phyloP scores from a whole-genome alignment of 2,329 filamentous ascomycete genomes.

The Fusarium liriodendri region DNA sequence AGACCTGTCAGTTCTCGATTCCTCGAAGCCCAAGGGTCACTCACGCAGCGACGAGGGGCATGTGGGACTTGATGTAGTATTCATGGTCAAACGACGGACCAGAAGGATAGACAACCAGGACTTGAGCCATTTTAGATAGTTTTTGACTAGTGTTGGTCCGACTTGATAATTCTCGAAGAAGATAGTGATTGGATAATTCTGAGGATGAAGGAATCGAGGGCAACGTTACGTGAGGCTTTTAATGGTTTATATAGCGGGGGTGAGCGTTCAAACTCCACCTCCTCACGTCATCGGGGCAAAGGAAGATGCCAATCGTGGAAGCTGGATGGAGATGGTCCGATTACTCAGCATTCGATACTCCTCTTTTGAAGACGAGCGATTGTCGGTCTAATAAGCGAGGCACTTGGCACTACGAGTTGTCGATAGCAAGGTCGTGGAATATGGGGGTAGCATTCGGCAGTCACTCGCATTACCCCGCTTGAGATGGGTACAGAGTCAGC shows the following conservation, averaged over 20 bases:
- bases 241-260: constrained; percentile 1
- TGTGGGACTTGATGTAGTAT: constrained; percentile 43
- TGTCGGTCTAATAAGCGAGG: neutral
- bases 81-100: constrained; percentile 41
- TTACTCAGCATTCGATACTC: neutral
- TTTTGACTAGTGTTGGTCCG: neutral
- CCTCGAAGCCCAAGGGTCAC: neutral
- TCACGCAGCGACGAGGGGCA: constrained; percentile 41
- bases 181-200: neutral
- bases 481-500: neutral
- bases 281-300: neutral
- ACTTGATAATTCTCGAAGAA: neutral
- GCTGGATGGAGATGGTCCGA: neutral
- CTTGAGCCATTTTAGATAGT: constrained; percentile 34
- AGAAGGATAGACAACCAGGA: constrained; percentile 42
- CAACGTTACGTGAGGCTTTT: neutral
- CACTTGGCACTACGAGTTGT: neutral
- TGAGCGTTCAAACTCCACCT: neutral
- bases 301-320: neutral
- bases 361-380: neutral
- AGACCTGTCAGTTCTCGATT: neutral
- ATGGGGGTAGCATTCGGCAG: neutral
- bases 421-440: neutral
- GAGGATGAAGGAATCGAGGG: neutral
- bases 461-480: neutral